Conservation (phyloP, 179 eudicot genomes). For the Beta lomatogona region DNA sequence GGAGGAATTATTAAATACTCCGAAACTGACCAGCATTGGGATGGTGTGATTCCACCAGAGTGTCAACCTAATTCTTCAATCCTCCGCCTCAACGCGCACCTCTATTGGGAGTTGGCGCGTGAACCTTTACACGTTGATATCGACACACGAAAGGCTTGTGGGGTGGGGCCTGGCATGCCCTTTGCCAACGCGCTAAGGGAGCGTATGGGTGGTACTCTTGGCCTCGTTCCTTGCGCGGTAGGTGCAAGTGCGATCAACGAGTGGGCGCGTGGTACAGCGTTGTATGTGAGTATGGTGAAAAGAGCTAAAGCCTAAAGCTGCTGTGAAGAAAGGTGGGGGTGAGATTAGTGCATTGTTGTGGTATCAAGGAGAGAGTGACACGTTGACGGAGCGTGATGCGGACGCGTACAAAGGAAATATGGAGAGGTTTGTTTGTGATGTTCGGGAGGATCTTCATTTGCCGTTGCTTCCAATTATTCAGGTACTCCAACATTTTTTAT, state of each 20-base stretch:
- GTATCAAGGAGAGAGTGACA: constrained; percentile 96
- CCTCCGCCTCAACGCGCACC: constrained; percentile 60
- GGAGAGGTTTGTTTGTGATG: constrained; percentile 60
- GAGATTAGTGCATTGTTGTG: constrained; percentile 73
- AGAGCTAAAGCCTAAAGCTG: constrained; percentile 49
- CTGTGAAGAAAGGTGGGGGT: constrained; percentile 29
- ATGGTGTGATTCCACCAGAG: constrained; percentile 67
- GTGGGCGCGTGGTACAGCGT: constrained; percentile 73
- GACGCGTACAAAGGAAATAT: constrained; percentile 51
- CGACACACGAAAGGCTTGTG: constrained; percentile 66
- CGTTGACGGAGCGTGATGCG: constrained; percentile 44
- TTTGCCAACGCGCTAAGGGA: constrained; percentile 64
- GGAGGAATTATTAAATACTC: constrained; percentile 55
- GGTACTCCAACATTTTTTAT: constrained; percentile 34
- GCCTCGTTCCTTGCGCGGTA: constrained; percentile 83
- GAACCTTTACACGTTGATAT: constrained; percentile 85
- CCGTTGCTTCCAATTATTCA: constrained; percentile 83
- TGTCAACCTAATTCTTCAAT: constrained; percentile 58
- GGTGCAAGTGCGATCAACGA: constrained; percentile 84
- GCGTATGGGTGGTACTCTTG: constrained; percentile 37
- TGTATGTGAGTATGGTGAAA: constrained; percentile 72
- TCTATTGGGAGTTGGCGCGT: constrained; percentile 64
- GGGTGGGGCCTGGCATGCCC: constrained; percentile 90
- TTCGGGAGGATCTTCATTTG: constrained; percentile 61
- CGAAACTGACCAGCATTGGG: constrained; percentile 44